Evolutionary conservation across 768 basidiomycete genomes (phyloP).

Genomic region (Pholiota molesta): DNA sequence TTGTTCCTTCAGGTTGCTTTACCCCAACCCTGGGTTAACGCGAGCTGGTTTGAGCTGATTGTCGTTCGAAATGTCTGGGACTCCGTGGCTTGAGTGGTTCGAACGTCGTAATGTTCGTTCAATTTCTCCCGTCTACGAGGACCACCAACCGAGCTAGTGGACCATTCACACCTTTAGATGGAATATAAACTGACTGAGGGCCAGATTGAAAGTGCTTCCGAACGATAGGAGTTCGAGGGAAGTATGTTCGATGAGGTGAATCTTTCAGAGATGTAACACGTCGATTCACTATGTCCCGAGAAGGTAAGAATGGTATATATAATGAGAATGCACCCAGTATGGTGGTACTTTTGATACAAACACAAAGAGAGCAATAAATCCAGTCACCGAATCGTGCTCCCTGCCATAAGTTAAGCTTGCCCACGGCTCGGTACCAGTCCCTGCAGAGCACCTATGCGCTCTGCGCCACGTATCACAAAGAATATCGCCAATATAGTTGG

Average conservation of each 20-base stretch:
- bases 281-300: background rate
- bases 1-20: background rate
- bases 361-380: conserved; percentile 25
- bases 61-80: background rate
- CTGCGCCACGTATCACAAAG: background rate
- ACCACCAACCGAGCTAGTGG: background rate
- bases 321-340: conserved; percentile 27
- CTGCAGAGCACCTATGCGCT: background rate
- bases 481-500: background rate
- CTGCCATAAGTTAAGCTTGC: conserved; percentile 20
- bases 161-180: background rate
- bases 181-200: background rate
- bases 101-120: background rate
- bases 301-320: conserved; percentile 33
- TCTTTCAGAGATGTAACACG: background rate
- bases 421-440: background rate
- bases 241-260: no score
- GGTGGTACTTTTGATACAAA: conserved; percentile 42
- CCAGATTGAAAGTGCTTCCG: background rate
- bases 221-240: background rate
- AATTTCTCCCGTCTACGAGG: background rate
- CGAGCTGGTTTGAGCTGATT: background rate
- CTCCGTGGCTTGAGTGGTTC: background rate
- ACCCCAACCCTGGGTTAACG: background rate
- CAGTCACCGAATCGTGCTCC: conserved; percentile 13